Percentiles rank a stretch among this genome's conserved stretches.
phyloP scores from a whole-genome alignment of 495 filamentous ascomycete genomes.

The Chaetomium fimeti region DNA sequence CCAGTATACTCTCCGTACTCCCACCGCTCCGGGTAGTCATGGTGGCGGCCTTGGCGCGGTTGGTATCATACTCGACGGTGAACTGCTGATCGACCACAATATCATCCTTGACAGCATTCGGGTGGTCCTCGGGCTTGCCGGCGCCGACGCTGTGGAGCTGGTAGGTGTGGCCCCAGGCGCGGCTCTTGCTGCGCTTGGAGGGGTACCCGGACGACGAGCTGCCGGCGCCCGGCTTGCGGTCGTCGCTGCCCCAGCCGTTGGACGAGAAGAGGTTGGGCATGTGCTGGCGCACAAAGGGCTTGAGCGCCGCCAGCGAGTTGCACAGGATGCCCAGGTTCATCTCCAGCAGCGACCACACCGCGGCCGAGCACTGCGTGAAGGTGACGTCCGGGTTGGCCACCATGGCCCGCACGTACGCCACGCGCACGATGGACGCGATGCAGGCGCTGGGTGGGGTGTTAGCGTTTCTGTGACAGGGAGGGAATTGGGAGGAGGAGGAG shows the following conservation, averaged over 20 bases:
- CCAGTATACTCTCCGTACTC: slow-evolving; percentile 11
- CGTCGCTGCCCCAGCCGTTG: neutral
- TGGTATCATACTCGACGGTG: slow-evolving; percentile 4
- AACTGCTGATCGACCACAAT: slow-evolving; percentile 4
- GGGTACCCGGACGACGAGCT: neutral
- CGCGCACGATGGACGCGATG: slow-evolving; percentile 30
- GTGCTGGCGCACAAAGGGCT: neutral
- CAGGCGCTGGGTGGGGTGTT: slow-evolving; percentile 14
- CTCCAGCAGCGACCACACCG: slow-evolving; percentile 46
- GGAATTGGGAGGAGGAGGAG: neutral
- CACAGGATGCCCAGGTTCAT: slow-evolving; percentile 42
- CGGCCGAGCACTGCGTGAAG: slow-evolving; percentile 26
- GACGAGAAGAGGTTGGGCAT: neutral
- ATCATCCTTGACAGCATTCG: neutral
- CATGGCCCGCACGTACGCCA: slow-evolving; percentile 27
- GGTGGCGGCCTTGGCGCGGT: neutral
- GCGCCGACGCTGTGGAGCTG: slow-evolving; percentile 6
- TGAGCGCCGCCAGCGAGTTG: slow-evolving; percentile 1
- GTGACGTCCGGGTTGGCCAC: slow-evolving; percentile 23
- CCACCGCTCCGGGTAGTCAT: neutral
- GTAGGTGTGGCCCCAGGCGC: slow-evolving; percentile 4
- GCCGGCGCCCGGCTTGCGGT: neutral
- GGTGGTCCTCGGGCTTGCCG: neutral
- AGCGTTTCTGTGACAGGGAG: neutral
- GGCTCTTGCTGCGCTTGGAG: neutral